Percentiles rank a stretch among this genome's conserved stretches.
Conservation (phyloP, 306 rosid species). For the Quercus alba region DNA sequence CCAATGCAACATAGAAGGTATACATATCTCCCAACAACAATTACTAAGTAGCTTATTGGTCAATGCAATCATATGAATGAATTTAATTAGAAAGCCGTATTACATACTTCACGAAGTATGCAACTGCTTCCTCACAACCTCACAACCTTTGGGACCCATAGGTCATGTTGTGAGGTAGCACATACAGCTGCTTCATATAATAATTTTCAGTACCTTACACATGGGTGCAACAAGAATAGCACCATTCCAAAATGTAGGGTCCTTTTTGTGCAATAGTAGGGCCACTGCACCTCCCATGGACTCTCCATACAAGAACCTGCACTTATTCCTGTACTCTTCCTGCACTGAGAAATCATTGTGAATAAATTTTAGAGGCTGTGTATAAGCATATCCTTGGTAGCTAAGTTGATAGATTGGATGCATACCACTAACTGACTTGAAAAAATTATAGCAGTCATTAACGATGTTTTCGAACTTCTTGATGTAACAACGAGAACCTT, state of each 20-base stretch:
- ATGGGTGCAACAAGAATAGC: conserved; percentile 89
- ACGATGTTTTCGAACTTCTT: conserved; percentile 63
- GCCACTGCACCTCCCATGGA: conserved; percentile 95
- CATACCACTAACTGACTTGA: conserved; percentile 63
- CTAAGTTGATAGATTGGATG: background rate
- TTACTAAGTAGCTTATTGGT: too few species aligned
- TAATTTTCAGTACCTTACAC: conserved; percentile 62
- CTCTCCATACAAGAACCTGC: conserved; percentile 81
- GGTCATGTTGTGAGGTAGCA: too few species aligned
- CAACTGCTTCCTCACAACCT: too few species aligned
- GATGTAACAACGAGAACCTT: conserved; percentile 74
- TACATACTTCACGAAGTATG: too few species aligned
- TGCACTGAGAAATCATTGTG: conserved; percentile 34
- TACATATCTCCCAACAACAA: too few species aligned
- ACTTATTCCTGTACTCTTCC: conserved; percentile 45
- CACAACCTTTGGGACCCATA: too few species aligned
- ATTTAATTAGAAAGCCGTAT: background rate
- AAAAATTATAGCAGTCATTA: conserved; percentile 52
- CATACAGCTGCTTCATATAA: too few species aligned
- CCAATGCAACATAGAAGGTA: too few species aligned
- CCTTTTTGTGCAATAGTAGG: conserved; percentile 61
- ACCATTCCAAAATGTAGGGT: conserved; percentile 76
- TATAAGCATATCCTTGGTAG: background rate
- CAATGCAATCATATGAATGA: too few species aligned
- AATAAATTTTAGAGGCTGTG: background rate